phyloP scores from a whole-genome alignment of 805 yeast genomes.

The Ogataea zsoltii region DNA sequence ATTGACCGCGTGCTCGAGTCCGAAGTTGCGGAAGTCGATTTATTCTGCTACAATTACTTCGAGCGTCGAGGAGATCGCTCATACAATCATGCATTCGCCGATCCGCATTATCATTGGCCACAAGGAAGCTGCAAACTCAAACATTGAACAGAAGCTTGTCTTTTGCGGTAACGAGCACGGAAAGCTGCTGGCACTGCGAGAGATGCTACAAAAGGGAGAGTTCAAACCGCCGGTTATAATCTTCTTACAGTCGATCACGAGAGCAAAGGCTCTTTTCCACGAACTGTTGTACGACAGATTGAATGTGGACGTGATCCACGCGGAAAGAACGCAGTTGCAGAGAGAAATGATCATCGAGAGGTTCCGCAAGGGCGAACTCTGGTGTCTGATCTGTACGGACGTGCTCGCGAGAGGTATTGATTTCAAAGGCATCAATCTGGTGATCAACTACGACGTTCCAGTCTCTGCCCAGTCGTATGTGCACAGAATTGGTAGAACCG shows the following conservation, averaged over 20 bases:
- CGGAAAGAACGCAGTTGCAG: slow-evolving; percentile 87
- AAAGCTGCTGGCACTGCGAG: slow-evolving; percentile 88
- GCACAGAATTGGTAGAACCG: slow-evolving; percentile 98
- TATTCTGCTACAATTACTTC: slow-evolving; percentile 97
- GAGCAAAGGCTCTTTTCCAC: slow-evolving; percentile 94
- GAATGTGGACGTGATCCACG: slow-evolving; percentile 94
- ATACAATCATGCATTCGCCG: slow-evolving; percentile 80
- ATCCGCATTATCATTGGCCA: slow-evolving; percentile 87
- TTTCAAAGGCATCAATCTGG: slow-evolving; percentile 92
- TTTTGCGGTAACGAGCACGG: slow-evolving; percentile 95
- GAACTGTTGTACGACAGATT: slow-evolving; percentile 89
- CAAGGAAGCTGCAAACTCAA: slow-evolving; percentile 86
- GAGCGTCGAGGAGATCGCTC: slow-evolving; percentile 85
- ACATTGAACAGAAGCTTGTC: slow-evolving; percentile 78
- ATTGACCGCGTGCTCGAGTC: slow-evolving; percentile 55
- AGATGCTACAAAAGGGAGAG: slow-evolving; percentile 79
- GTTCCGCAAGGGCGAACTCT: slow-evolving; percentile 85
- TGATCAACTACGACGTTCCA: slow-evolving; percentile 96
- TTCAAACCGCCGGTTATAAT: slow-evolving; percentile 91
- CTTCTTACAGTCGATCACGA: slow-evolving; percentile 84
- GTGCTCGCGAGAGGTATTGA: slow-evolving; percentile 96
- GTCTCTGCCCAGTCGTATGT: slow-evolving; percentile 91
- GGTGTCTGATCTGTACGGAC: slow-evolving; percentile 97
- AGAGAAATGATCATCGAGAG: slow-evolving; percentile 81
- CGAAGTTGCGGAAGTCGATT: slow-evolving; percentile 66